Percentiles rank a stretch among this genome's conserved stretches.
phyloP scores from a whole-genome alignment of 345 rosid species.

The Citrus sp. region DNA sequence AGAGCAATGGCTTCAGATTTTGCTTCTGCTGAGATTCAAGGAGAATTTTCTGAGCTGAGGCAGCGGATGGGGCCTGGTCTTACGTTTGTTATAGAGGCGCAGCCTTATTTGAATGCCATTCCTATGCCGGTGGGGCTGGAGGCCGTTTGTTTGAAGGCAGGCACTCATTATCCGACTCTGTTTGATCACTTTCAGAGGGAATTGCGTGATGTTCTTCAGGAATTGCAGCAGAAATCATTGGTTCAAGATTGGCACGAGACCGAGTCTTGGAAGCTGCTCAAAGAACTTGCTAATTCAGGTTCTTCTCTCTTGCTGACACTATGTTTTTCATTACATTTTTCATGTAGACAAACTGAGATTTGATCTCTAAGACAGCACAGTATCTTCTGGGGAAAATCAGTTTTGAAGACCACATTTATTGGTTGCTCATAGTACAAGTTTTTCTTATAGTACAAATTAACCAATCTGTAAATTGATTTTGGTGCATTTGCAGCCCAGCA shows the following conservation, averaged over 20 bases:
- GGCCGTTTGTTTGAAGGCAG: constrained; percentile 78
- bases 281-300: constrained; percentile 94
- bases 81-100: constrained; percentile 86
- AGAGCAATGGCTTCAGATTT: constrained; percentile 79
- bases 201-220: constrained; percentile 73
- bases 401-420: background rate
- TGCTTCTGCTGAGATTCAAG: constrained; percentile 68
- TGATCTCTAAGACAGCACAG: background rate
- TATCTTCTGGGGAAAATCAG: background rate
- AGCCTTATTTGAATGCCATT: constrained; percentile 73
- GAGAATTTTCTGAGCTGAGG: constrained; percentile 70
- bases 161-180: constrained; percentile 84
- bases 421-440: background rate
- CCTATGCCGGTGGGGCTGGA: constrained; percentile 87
- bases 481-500: constrained; percentile 76
- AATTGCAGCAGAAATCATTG: constrained; percentile 41
- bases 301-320: constrained; percentile 8
- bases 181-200: constrained; percentile 97
- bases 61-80: constrained; percentile 82
- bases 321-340: background rate
- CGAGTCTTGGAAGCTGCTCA: constrained; percentile 84
- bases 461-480: constrained; percentile 10
- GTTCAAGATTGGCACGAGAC: constrained; percentile 67
- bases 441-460: background rate
- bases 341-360: background rate